phyloP scores from a whole-genome alignment of 495 filamentous ascomycete species.

The Penicillium taxi region DNA sequence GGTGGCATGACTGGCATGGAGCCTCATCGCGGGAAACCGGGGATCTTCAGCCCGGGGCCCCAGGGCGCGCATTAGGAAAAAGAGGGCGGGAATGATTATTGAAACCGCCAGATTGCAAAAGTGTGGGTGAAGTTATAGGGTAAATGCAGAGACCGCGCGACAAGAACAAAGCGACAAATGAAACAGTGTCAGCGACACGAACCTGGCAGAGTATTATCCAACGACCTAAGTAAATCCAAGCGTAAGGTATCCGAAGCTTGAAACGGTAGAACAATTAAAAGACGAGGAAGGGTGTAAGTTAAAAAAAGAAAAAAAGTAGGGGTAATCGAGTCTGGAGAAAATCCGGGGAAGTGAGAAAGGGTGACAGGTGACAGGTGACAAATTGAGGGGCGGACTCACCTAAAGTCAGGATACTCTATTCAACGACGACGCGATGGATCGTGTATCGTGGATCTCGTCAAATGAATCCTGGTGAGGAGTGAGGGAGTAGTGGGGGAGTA shows the following conservation, averaged over 20 bases:
- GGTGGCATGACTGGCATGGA: constrained; percentile 19
- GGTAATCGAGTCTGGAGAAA: constrained; percentile 17
- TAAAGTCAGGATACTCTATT: too few relatives aligned
- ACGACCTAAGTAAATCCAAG: too few relatives aligned
- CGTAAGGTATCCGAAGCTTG: too few relatives aligned
- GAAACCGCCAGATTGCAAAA: too few relatives aligned
- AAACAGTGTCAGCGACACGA: background rate
- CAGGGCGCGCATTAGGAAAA: constrained; percentile 1
- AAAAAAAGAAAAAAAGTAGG: constrained; percentile 1
- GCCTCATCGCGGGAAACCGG: constrained; percentile 14
- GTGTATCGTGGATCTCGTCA: too few relatives aligned
- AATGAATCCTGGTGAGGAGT: too few relatives aligned
- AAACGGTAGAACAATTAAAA: too few relatives aligned
- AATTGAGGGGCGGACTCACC: too few relatives aligned
- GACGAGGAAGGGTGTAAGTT: too few relatives aligned
- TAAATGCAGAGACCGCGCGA: background rate
- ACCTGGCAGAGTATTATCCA: constrained; percentile 6
- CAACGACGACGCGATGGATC: too few relatives aligned
- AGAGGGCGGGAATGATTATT: background rate
- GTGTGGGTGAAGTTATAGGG: background rate
- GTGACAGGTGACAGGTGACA: too few relatives aligned
- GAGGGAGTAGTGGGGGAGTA: too few relatives aligned
- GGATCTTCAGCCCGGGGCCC: constrained; percentile 2
- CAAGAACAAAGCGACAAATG: constrained; percentile 1
- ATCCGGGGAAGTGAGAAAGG: constrained; percentile 8